Percentiles rank a stretch among this genome's conserved stretches.
phyloP scores from a whole-genome alignment of 495 filamentous ascomycete species.

The Trichocladium antarcticum region DNA sequence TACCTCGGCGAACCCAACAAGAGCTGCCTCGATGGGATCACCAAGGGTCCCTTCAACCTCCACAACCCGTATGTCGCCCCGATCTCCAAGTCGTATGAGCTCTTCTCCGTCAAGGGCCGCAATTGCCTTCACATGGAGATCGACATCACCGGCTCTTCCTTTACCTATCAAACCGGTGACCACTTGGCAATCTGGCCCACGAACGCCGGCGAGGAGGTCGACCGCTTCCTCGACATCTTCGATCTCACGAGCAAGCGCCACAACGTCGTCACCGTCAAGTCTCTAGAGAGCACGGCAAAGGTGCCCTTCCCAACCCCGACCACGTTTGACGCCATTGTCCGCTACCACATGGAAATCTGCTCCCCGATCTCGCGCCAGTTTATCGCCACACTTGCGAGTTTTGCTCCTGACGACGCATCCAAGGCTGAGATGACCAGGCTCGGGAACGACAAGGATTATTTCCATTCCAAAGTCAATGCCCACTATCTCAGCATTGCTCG shows the following conservation, averaged over 20 bases:
- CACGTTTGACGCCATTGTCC: slow-evolving; percentile 85
- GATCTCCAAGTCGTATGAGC: slow-evolving; percentile 76
- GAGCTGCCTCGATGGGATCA: slow-evolving; percentile 74
- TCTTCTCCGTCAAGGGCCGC: slow-evolving; percentile 83
- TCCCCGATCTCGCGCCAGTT: slow-evolving; percentile 95
- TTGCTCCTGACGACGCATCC: slow-evolving; percentile 71
- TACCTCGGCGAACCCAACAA: slow-evolving; percentile 96
- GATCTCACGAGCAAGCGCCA: slow-evolving; percentile 66
- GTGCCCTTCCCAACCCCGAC: slow-evolving; percentile 96
- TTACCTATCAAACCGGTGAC: slow-evolving; percentile 91
- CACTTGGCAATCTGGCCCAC: slow-evolving; percentile 97
- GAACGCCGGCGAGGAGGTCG: slow-evolving; percentile 85
- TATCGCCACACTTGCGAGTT: slow-evolving; percentile 72
- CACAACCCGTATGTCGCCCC: slow-evolving; percentile 97
- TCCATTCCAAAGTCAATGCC: slow-evolving; percentile 74
- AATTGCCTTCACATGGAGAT: slow-evolving; percentile 98
- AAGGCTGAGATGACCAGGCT: slow-evolving; percentile 83
- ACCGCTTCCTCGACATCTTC: slow-evolving; percentile 74
- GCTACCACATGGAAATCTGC: slow-evolving; percentile 96
- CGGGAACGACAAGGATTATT: slow-evolving; percentile 90
- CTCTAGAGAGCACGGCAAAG: slow-evolving; percentile 89
- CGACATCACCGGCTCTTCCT: slow-evolving; percentile 72
- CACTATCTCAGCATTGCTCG: slow-evolving; percentile 86
- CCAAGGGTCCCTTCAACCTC: slow-evolving; percentile 87
- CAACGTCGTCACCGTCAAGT: slow-evolving; percentile 79